Conservation (phyloP, 257 asterid genomes). For the Osmanthus fragrans region DNA sequence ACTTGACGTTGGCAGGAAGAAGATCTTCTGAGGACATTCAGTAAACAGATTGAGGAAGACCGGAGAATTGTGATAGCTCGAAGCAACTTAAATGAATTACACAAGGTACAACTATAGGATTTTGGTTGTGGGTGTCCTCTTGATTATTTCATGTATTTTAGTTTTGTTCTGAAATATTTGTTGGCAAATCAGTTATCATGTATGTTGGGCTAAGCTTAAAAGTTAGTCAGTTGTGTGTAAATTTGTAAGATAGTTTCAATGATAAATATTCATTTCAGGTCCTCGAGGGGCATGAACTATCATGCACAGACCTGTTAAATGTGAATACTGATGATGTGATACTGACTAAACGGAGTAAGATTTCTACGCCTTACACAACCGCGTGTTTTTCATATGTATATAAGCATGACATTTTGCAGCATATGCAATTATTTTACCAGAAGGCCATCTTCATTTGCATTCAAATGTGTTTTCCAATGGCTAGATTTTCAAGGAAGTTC, state of each 20-base stretch:
- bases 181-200: conserved; percentile 6
- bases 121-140: conserved; percentile 17
- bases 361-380: conserved; percentile 14
- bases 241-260: conserved; percentile 9
- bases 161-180: conserved; percentile 13
- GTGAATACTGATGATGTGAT: conserved; percentile 73
- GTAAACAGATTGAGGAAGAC: conserved; percentile 94
- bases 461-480: not conserved
- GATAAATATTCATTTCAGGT: conserved; percentile 59
- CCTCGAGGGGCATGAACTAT: conserved; percentile 77
- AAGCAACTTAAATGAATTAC: conserved; percentile 81
- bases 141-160: conserved; percentile 5
- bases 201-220: not conserved
- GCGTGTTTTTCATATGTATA: not conserved
- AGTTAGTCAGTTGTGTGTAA: not conserved
- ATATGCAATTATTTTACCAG: conserved; percentile 8
- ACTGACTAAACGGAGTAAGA: conserved; percentile 88
- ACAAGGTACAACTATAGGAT: conserved; percentile 51
- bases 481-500: not conserved
- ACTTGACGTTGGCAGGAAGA: conserved; percentile 71
- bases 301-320: conserved; percentile 78
- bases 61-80: conserved; percentile 82
- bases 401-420: not conserved
- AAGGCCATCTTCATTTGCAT: conserved; percentile 2
- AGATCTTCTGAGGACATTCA: conserved; percentile 73